Base-by-base conservation (phyloP, 148 eudicot species). In the Rhododendron henanense region DNA sequence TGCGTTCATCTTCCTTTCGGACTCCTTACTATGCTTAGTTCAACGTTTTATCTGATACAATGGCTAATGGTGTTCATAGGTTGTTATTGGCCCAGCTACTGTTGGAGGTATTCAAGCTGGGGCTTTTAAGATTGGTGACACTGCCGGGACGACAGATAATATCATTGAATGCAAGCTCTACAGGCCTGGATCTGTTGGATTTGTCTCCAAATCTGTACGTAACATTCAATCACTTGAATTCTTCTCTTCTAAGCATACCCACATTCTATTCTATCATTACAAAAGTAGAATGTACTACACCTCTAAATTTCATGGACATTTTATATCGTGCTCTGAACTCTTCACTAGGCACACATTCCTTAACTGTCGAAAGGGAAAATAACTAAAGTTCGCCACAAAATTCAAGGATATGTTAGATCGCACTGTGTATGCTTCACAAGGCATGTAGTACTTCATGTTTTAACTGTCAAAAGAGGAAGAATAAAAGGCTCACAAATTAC, bases 21-120 rank as follows among this genome's bases (percentile, higher is more conserved):
- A 11, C 3, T 33, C 33, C 55, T 73, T 28, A 21, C 10, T 25
- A 1, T 84, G 48, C 31, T 18, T 53, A 18, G 69, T 45, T 55
- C 67, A 82, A 47, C 37, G 1, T 6, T 37, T 55, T 67, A 21
- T 84, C 84, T 81, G 10, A 48, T 76, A 41, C 55, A 31, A 41
- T 65, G 33, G 37, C 48, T 45, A 57, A 28, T 35, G 18, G 1
- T 75, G 31, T 83, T 85, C 81, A 84, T 85, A 97, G 99, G 96
- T 97, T 87, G 92, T 97, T 83, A 90, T 97, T 89, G 99, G 99
- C 21, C 98, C 98, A 61, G 98, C 99, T 65, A 97, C 99, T 37
- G 99, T 97, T 81, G 98, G 99, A 84, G 99, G 99, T 78, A 88
- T 97, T 91, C 98, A 95, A 91, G 98, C 99, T 87, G 99, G 99